Conservation (phyloP, 352 stramenopile genomes). For the Pythium vanterpoolii region DNA sequence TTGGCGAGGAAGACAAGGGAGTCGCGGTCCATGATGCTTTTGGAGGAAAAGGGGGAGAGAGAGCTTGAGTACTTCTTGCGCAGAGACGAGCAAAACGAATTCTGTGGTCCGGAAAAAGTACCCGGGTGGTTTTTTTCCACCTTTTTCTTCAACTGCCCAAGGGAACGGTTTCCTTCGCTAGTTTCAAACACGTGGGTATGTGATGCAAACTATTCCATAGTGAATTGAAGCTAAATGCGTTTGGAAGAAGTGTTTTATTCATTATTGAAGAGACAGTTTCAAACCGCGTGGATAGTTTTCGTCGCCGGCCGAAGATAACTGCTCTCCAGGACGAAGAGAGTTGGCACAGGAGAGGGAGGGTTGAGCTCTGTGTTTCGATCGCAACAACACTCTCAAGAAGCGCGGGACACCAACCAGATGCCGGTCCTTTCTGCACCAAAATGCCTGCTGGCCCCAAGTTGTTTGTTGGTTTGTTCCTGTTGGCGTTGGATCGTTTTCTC, state of each 20-base stretch:
- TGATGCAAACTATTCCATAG: neutral
- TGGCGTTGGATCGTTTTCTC: neutral
- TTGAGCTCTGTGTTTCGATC: conserved; percentile 15
- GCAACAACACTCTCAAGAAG: conserved; percentile 2
- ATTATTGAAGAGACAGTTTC: neutral
- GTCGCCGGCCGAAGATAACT: conserved; percentile 20
- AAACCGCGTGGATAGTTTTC: conserved; percentile 5
- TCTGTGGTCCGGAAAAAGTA: conserved; percentile 45
- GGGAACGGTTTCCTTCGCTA: conserved; percentile 10
- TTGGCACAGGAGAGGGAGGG: conserved; percentile 7
- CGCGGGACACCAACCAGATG: conserved; percentile 17
- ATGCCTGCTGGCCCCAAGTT: neutral
- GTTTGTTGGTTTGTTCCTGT: neutral
- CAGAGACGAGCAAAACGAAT: conserved; percentile 49
- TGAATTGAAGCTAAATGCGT: neutral
- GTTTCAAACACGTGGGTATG: conserved; percentile 20
- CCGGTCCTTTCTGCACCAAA: conserved; percentile 9
- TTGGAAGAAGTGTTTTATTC: conserved; percentile 7
- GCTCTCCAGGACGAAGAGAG: too few relatives aligned
- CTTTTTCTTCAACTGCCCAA: conserved; percentile 27
- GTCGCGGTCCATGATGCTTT: conserved; percentile 65
- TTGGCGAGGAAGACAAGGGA: conserved; percentile 82
- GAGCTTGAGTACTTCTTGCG: conserved; percentile 29
- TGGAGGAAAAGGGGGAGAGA: conserved; percentile 6
- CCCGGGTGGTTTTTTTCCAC: conserved; percentile 27